Percentiles rank a stretch among this genome's conserved stretches.
Evolutionary conservation across 345 rosid species (phyloP).

Genomic region (Litchi chinensis): DNA sequence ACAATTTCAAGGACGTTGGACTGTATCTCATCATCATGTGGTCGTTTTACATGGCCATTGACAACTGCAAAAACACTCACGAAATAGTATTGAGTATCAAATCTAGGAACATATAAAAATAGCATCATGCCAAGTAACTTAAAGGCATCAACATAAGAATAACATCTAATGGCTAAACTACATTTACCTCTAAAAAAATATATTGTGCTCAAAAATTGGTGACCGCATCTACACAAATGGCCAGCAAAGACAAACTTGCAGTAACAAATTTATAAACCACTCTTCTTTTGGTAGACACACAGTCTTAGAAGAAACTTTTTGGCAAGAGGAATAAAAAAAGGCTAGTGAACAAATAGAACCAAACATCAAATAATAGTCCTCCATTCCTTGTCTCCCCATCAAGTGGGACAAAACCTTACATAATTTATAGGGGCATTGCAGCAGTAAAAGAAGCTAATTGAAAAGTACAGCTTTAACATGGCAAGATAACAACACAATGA

Average conservation of each 20-base stretch:
- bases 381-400: neutral
- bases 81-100: neutral
- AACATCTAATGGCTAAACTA: constrained; percentile 11
- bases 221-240: neutral
- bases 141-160: neutral
- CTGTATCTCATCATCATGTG: constrained; percentile 87
- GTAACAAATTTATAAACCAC: constrained; percentile 3
- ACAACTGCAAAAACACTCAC: constrained; percentile 50
- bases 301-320: constrained; percentile 1
- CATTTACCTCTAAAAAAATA: neutral
- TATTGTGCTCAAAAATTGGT: neutral
- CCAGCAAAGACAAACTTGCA: neutral
- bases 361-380: neutral
- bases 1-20: constrained; percentile 88
- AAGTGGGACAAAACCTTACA: neutral
- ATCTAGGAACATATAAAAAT: neutral
- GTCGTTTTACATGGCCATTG: constrained; percentile 83
- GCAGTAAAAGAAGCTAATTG: neutral
- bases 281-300: neutral
- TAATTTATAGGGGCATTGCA: neutral
- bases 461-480: neutral
- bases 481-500: neutral
- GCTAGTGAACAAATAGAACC: neutral
- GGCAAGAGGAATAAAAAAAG: neutral
- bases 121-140: neutral